Conservation (phyloP, 169 alveolate species). For the Plasmodium gallinaceum region DNA sequence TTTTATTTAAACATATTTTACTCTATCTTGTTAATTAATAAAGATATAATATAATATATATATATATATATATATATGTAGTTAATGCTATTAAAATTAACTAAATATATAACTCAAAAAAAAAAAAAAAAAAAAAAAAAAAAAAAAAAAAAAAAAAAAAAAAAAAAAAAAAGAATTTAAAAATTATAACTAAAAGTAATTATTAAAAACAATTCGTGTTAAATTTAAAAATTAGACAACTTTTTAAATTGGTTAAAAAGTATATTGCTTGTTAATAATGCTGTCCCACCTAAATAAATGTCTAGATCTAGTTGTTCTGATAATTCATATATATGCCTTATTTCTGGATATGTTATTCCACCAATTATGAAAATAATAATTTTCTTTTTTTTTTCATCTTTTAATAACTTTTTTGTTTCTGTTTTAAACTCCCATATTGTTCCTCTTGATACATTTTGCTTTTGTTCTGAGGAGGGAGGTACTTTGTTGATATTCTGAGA, state of each 20-base stretch:
- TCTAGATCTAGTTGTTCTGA: slow-evolving; percentile 79
- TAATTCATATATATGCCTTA: slow-evolving; percentile 81
- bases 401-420: slow-evolving; percentile 8
- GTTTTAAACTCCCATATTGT: slow-evolving; percentile 42
- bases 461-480: slow-evolving; percentile 12
- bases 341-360: slow-evolving; percentile 88
- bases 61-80: background rate
- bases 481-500: background rate
- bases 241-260: slow-evolving; percentile 34
- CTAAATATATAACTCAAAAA: background rate
- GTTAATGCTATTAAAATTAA: background rate
- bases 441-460: slow-evolving; percentile 48
- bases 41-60: background rate
- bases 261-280: slow-evolving; percentile 33
- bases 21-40: no score
- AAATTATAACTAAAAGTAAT: background rate
- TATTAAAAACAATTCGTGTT: background rate
- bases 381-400: slow-evolving; percentile 57
- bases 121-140: background rate
- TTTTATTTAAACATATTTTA: no score
- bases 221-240: slow-evolving; percentile 2
- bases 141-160: slow-evolving; percentile 4
- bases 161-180: background rate
- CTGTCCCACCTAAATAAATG: slow-evolving; percentile 88
- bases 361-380: slow-evolving; percentile 86